Evolutionary conservation across 768 basidiomycete species (phyloP), one percentile per base, ranked within the genome.

Genomic region (Obba rivulosa): DNA sequence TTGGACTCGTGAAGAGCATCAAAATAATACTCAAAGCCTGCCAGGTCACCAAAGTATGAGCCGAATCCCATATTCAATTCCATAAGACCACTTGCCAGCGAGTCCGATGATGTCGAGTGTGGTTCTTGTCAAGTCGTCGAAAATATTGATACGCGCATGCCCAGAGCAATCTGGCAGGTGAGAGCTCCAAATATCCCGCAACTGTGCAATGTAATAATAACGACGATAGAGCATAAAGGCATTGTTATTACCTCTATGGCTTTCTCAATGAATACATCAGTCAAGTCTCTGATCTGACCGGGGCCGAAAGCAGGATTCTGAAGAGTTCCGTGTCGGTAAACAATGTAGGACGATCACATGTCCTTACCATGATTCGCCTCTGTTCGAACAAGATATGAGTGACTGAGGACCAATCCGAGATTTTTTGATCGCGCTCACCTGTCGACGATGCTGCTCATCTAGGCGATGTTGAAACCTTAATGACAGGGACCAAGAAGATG

Each of bases 271-370:
- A 85, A 84, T 9, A 79, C 76, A 10, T 68, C 69, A 0, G 79
- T 79, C 10, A 85, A 57, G 36, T 76, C 77, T 3, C 81, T 69
- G 24, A 85, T 71, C 56, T 84, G 81, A 1, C 71, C 63, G 1
- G 72, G 69, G 1, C 83, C 80, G 54, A 87, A 87, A 0, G 83
- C 82, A 13, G 83, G 83, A 52, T 84, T 86, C 83, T 73, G 31
- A 7, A 40, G 31, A 23, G 2, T 14, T 21, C 16, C 9, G 17
- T 4, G 22, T 11, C n/a, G n/a, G n/a, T n/a, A n/a, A n/a, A n/a
- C n/a, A n/a, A n/a, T n/a, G n/a, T n/a, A n/a, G n/a, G n/a, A n/a
- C n/a, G n/a, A n/a, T n/a, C n/a, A 21, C 4, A 5, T 35, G 34
- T 20, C 39, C 47, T 20, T 21, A 64, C 63, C 67, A 71, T 62